phyloP scores from a whole-genome alignment of 2,329 filamentous ascomycete species.

The Paracoccidioides brasiliensis region DNA sequence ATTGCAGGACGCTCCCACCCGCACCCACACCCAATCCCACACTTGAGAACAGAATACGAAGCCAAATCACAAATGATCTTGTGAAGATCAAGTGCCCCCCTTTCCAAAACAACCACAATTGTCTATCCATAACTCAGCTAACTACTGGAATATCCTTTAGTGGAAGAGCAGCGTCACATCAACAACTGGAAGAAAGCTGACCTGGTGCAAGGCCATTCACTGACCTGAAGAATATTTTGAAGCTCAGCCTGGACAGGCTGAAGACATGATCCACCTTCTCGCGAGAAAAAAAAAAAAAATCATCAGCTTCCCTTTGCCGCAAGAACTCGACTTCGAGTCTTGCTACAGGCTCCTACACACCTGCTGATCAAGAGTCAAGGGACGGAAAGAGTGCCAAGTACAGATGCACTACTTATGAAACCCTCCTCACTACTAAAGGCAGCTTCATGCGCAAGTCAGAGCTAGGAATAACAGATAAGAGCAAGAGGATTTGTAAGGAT shows the following conservation, averaged over 20 bases:
- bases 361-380: slow-evolving; percentile 29
- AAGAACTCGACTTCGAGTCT: neutral
- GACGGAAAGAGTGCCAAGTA: slow-evolving; percentile 30
- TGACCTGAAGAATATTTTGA: neutral
- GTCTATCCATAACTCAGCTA: neutral
- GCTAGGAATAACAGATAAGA: slow-evolving; percentile 20
- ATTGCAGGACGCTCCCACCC: slow-evolving; percentile 1
- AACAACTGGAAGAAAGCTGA: neutral
- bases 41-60: neutral
- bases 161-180: neutral
- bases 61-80: neutral
- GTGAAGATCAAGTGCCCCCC: neutral
- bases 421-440: slow-evolving; percentile 28
- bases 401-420: slow-evolving; percentile 24
- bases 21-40: neutral
- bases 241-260: neutral
- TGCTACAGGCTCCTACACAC: slow-evolving; percentile 13
- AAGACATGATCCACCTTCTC: neutral
- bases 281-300: neutral
- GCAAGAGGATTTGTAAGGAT: slow-evolving; percentile 14
- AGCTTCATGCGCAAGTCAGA: slow-evolving; percentile 29
- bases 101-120: neutral
- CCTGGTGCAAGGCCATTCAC: neutral
- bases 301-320: neutral
- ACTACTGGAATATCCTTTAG: neutral